Base-by-base conservation (phyloP, 2,329 filamentous ascomycete species). In the Sclerotinia minor region DNA sequence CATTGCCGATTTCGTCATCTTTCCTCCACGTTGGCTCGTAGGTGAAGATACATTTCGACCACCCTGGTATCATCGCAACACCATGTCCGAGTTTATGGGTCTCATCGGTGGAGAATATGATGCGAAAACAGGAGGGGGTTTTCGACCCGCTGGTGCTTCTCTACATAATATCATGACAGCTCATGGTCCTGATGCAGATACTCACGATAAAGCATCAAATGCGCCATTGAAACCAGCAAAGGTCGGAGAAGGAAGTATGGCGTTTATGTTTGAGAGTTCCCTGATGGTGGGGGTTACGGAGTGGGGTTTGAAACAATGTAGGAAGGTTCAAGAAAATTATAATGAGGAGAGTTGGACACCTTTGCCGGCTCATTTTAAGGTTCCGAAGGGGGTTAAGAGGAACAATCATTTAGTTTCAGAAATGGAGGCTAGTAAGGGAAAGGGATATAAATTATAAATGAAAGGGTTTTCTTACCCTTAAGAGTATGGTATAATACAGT, bases 271-370 rank as follows among this genome's bases (percentile, higher is more conserved):
- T 79, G 86, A 88, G 78, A 83, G 85, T 73, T 85, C 82, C 71
- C 77, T 89, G 64, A 90, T 91, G 87, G 84, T 91, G 35, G 89
- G 89, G 3, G 88, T 91, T 32, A 90, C 89, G 2, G 88, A 90
- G 71, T 92, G 89, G 89, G 89, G 88, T 1, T 77, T 91, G 70
- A 89, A 87, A 77, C 85, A 83, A 65, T 91, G 88, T 76, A 79
- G 83, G 74, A 91, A 91, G 78, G 85, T 91, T 52, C 89, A 91
- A 76, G 81, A 85, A 68, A 84, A 84, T 69, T 91, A 91, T 74
- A 90, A 90, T 77, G 84, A 84, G 26, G 87, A 91, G 78, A 89
- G 87, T 75, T 92, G 89, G 89, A 83, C 77, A 55, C 82, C 82
- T 3, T 73, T 86, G 72, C 81, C 83, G 76, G 75, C 80, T 38